Evolutionary conservation across 148 eudicot genomes (phyloP), one percentile per base, ranked within the genome.

Genomic region (Camellia lanceoleosa): DNA sequence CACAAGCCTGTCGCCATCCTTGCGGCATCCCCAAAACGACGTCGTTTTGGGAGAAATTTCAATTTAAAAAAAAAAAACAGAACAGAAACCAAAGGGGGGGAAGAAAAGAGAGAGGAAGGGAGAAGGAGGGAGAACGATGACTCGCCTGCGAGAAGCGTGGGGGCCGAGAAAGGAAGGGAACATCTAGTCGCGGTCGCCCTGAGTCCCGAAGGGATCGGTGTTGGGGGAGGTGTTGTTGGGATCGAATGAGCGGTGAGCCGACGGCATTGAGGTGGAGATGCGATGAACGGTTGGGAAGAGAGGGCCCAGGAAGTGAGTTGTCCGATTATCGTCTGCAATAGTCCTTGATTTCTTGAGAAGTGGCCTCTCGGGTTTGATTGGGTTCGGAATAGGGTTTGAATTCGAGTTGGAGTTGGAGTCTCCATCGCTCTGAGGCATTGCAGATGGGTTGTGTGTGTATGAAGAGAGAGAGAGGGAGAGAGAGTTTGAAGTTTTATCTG

Each of bases 161-260:
- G 88, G 87, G 4, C 90, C 90, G 19, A 89, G 86, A 71, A 87
- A 87, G 12, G 91, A 87, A 2, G 91, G 91, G 68, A 83, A 89
- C 67, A 89, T 75, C 79, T 87, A 85, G 62, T 89, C 91, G 16
- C 90, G 87, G 79, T 89, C 91, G 10, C 67, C 52, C 66, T 68
- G 67, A 63, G 38, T 66, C 13, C 70, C 59, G 16, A 58, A 46
- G 19, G 65, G 18, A 18, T 75, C 51, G 52, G 7, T 69, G 46
- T 73, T 38, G 19, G 76, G 55, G 55, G 84, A 69, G 54, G 74
- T 43, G 30, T 62, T 47, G 0, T 64, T 71, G 44, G 54, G 23
- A 49, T 68, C 79, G 23, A 56, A 72, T 56, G 82, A 67, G 7
- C 62, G 73, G 73, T 5, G 73, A 67, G 77, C 23, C 54, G 84